A percentile compares a stretch with the other conserved stretches of the same genome.
Evolutionary conservation across 2,329 filamentous ascomycete species (phyloP).

Genomic region (Beauveria caledonica): DNA sequence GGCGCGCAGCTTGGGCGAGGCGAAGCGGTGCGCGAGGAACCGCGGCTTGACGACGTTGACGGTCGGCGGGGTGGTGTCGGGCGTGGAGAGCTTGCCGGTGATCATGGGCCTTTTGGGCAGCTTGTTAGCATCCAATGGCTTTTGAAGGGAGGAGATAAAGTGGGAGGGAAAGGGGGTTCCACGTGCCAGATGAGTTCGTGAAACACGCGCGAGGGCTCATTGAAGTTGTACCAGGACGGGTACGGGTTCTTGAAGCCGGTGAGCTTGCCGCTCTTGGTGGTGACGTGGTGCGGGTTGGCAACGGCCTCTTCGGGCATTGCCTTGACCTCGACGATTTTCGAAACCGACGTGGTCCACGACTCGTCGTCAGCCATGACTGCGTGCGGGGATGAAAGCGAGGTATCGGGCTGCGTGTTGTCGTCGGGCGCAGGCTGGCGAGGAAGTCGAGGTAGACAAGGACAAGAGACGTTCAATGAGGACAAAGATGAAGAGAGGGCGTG

Average conservation of each 20-base stretch:
- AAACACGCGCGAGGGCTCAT: constrained; percentile 12
- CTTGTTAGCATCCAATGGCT: background rate
- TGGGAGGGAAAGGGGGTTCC: constrained; percentile 7
- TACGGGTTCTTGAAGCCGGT: constrained; percentile 43
- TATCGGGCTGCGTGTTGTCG: background rate
- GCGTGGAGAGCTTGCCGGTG: constrained; percentile 33
- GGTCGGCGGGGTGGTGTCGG: constrained; percentile 57
- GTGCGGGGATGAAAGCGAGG: background rate
- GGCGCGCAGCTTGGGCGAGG: constrained; percentile 56
- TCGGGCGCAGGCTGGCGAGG: background rate
- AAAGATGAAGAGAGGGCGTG: too few relatives aligned
- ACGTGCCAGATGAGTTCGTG: constrained; percentile 3
- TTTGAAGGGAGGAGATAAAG: background rate
- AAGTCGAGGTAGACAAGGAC: background rate
- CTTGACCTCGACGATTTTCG: constrained; percentile 5
- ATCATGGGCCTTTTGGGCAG: constrained; percentile 25
- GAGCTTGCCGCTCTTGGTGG: constrained; percentile 28
- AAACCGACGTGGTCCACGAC: constrained; percentile 6
- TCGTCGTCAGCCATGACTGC: background rate
- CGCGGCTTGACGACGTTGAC: constrained; percentile 58
- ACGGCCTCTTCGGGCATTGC: constrained; percentile 33
- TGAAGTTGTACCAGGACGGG: constrained; percentile 31
- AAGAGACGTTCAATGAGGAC: background rate
- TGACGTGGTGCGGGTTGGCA: constrained; percentile 41
- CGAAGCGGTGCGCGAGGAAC: constrained; percentile 55